Conservation (phyloP, 73 alveolate genomes). For the Tetrahymena elliotti region DNA sequence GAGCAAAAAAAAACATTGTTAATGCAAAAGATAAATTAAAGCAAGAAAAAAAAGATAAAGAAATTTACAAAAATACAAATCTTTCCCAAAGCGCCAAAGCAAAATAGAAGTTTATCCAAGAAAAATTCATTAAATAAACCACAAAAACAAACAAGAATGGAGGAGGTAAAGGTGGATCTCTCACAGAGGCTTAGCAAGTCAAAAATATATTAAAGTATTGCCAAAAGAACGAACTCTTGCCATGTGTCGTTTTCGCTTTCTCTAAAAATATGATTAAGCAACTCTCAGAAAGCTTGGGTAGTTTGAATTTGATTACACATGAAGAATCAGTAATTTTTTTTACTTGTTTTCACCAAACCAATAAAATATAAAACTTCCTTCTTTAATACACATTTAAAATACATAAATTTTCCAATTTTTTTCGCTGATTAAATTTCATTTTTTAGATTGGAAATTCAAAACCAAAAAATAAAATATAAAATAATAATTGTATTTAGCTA, state of each 20-base stretch:
- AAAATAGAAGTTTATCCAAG: slow-evolving; percentile 44
- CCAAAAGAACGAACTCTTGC: slow-evolving; percentile 65
- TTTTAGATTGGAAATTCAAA: not conserved
- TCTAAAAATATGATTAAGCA: slow-evolving; percentile 74
- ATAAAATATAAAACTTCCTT: too few relatives aligned
- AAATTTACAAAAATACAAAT: slow-evolving; percentile 44
- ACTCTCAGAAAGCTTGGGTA: slow-evolving; percentile 55
- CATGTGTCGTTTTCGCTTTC: slow-evolving; percentile 93
- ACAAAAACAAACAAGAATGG: slow-evolving; percentile 22
- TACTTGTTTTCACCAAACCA: too few relatives aligned
- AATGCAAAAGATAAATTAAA: slow-evolving; percentile 10
- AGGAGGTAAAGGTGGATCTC: slow-evolving; percentile 24
- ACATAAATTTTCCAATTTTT: not conserved
- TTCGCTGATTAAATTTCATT: too few relatives aligned
- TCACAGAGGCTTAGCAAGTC: slow-evolving; percentile 10
- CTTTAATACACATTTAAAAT: too few relatives aligned
- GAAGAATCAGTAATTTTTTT: slow-evolving; percentile 20
- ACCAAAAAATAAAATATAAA: too few relatives aligned
- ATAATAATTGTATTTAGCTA: too few relatives aligned
- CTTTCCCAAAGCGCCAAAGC: slow-evolving; percentile 50
- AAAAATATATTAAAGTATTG: slow-evolving; percentile 60
- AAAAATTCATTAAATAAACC: slow-evolving; percentile 12
- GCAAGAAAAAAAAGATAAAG: slow-evolving; percentile 51
- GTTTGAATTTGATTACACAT: not conserved
- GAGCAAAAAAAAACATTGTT: slow-evolving; percentile 25